Percentiles rank a stretch among this genome's conserved stretches.
phyloP scores from a whole-genome alignment of 176 grass and related monocot genomes.

The Paspalum vaginatum region DNA sequence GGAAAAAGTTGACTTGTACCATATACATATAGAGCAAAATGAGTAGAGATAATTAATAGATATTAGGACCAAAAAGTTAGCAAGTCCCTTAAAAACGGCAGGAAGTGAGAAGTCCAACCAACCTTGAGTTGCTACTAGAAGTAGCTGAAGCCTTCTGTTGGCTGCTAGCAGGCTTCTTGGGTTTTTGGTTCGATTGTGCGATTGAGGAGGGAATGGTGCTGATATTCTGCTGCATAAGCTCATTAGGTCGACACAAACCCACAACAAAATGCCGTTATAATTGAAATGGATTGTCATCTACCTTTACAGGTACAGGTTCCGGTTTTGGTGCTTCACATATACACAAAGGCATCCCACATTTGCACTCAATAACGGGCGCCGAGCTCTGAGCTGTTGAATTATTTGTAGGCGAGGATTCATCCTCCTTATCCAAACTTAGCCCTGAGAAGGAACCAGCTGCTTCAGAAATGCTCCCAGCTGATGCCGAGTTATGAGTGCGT shows the following conservation, averaged over 20 bases:
- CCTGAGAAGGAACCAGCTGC: constrained; percentile 69
- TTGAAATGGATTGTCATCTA: constrained; percentile 24
- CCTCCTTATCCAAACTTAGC: constrained; percentile 63
- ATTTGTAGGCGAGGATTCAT: constrained; percentile 34
- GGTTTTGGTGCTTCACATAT: constrained; percentile 88
- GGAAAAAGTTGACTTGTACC: not conserved
- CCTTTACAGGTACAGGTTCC: constrained; percentile 62
- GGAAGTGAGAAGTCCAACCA: constrained; percentile 23
- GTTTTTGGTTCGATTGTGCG: constrained; percentile 57
- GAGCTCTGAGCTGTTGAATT: constrained; percentile 33
- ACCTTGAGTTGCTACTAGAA: constrained; percentile 91
- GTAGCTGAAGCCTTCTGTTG: constrained; percentile 66
- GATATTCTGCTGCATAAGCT: constrained; percentile 48
- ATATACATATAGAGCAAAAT: not conserved
- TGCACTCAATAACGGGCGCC: constrained; percentile 62
- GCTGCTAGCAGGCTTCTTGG: constrained; percentile 66
- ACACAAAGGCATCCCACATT: constrained; percentile 98
- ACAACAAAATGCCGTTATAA: not conserved
- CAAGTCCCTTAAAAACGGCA: not conserved
- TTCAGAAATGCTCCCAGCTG: constrained; percentile 23
- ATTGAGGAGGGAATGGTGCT: constrained; percentile 42
- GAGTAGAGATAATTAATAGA: constrained; percentile 20
- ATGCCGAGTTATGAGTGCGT: constrained; percentile 36
- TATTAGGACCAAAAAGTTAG: not conserved
- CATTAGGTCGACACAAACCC: not conserved